phyloP scores from a whole-genome alignment of 2,329 filamentous ascomycete species.

The Scytalidium sp. region DNA sequence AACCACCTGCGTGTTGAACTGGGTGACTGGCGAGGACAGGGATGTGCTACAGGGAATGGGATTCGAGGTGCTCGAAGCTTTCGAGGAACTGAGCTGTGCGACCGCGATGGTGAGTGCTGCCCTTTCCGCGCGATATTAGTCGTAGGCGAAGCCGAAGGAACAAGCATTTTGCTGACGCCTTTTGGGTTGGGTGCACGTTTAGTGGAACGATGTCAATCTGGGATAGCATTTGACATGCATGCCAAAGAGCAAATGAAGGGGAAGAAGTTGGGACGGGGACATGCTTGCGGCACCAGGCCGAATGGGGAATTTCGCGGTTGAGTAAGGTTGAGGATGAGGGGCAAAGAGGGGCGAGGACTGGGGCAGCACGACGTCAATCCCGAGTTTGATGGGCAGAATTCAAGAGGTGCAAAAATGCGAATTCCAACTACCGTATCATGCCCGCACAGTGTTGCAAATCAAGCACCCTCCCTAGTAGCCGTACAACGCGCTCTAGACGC shows the following conservation, averaged over 20 bases:
- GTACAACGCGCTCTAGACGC: too few relatives aligned
- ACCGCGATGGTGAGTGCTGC: slow-evolving; percentile 44
- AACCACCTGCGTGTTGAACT: slow-evolving; percentile 54
- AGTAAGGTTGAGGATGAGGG: too few relatives aligned
- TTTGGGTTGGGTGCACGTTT: neutral
- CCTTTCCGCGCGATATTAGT: neutral
- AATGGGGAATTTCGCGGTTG: too few relatives aligned
- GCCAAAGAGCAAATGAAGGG: neutral
- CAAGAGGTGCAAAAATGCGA: too few relatives aligned
- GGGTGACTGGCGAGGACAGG: slow-evolving; percentile 25
- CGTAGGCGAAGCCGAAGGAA: neutral
- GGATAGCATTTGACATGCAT: neutral
- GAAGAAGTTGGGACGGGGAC: neutral
- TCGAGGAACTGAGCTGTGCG: slow-evolving; percentile 75
- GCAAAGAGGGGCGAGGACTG: too few relatives aligned
- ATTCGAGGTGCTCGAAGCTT: slow-evolving; percentile 74
- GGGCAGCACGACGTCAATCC: too few relatives aligned
- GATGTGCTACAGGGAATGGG: slow-evolving; percentile 77
- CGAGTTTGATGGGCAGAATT: too few relatives aligned
- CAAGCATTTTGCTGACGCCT: neutral
- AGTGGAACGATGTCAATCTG: neutral
- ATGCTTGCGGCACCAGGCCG: neutral
- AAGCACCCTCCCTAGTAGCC: too few relatives aligned
- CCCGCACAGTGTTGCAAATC: too few relatives aligned
- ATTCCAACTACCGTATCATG: too few relatives aligned